A percentile compares a stretch with the other conserved stretches of the same genome.
Conservation (phyloP, 768 basidiomycete genomes). For the Xanthoconium purpureum region DNA sequence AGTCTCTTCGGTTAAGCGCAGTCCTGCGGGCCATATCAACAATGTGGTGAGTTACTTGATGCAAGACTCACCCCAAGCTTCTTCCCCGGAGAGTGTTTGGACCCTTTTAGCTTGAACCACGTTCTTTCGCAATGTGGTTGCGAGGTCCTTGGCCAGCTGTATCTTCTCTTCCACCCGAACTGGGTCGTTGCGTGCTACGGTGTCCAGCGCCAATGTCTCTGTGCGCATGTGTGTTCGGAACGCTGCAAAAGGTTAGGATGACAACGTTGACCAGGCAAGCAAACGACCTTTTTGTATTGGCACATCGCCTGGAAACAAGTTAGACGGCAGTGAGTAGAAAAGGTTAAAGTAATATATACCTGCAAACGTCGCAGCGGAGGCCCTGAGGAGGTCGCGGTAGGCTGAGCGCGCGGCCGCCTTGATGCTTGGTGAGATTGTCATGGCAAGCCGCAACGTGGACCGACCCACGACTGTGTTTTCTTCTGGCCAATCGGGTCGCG, state of each 20-base stretch:
- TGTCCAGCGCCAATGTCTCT: constrained; percentile 44
- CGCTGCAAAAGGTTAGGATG: constrained; percentile 41
- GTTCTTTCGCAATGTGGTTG: constrained; percentile 71
- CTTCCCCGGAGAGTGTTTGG: constrained; percentile 33
- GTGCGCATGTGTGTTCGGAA: constrained; percentile 67
- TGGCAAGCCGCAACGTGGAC: background rate
- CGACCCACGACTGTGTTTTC: background rate
- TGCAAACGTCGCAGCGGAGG: constrained; percentile 62
- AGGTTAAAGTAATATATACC: constrained; percentile 37
- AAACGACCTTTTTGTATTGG: constrained; percentile 47
- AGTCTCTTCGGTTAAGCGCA: constrained; percentile 74
- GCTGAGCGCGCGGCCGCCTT: constrained; percentile 68
- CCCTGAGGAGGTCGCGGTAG: constrained; percentile 69
- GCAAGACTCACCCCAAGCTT: constrained; percentile 54
- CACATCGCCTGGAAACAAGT: constrained; percentile 47
- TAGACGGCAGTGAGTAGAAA: background rate
- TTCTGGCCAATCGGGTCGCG: constrained; percentile 11
- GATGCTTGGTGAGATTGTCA: constrained; percentile 57
- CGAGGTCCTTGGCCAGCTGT: constrained; percentile 66
- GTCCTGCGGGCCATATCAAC: constrained; percentile 40
- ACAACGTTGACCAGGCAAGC: background rate
- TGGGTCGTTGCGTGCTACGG: constrained; percentile 42
- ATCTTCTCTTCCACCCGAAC: constrained; percentile 51
- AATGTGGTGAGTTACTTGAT: background rate
- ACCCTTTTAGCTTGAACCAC: constrained; percentile 76